Conservation (phyloP, 495 filamentous ascomycete species). For the Daldinia caldariorum region DNA sequence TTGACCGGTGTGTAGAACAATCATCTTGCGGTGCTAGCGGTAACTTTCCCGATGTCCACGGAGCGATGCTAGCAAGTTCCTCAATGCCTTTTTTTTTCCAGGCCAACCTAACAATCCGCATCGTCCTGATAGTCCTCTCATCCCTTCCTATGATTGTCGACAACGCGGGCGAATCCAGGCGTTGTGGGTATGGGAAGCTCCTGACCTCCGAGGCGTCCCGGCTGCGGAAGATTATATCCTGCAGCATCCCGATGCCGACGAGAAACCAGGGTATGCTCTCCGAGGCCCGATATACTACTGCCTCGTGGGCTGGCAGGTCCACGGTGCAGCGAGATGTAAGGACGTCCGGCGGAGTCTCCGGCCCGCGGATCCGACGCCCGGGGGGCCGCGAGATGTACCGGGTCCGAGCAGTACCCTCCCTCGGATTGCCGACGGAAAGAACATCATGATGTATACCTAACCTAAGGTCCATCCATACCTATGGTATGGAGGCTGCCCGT, state of each 20-base stretch:
- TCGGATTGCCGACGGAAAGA: too few relatives aligned
- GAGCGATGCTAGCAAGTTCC: background rate
- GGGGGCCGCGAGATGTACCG: too few relatives aligned
- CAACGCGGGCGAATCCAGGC: background rate
- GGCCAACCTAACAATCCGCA: background rate
- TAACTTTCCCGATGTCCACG: background rate
- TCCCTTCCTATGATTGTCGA: background rate
- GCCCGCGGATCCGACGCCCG: background rate
- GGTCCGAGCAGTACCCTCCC: too few relatives aligned
- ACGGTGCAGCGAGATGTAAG: background rate
- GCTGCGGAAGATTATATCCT: background rate
- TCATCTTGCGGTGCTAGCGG: background rate
- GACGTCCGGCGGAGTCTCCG: background rate
- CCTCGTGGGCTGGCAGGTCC: background rate
- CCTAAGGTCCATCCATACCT: too few relatives aligned
- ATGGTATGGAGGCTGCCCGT: background rate
- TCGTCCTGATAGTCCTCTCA: background rate
- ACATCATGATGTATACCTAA: too few relatives aligned
- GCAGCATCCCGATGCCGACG: constrained; percentile 1
- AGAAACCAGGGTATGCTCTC: background rate
- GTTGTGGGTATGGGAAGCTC: background rate
- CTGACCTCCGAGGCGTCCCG: background rate
- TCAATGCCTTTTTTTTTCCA: background rate
- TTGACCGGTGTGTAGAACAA: too few relatives aligned
- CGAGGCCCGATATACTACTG: background rate